A percentile compares a stretch with the other conserved stretches of the same genome.
Conservation (phyloP, 2,329 filamentous ascomycete genomes). For the Dactylellina haptotyla region DNA sequence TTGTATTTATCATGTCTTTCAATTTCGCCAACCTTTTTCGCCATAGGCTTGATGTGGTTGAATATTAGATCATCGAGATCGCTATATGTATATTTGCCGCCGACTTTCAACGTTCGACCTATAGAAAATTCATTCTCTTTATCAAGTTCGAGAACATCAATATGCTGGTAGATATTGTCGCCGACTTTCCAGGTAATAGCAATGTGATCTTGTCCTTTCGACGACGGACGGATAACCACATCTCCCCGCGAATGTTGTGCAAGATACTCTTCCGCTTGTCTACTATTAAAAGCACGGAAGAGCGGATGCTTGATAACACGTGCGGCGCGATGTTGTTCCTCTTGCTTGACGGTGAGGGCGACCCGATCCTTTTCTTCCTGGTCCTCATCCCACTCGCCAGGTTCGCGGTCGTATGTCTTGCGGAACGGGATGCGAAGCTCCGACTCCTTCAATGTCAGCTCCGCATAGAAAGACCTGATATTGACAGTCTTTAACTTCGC, state of each 20-base stretch:
- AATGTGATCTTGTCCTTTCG: conserved; percentile 92
- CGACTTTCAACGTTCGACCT: conserved; percentile 84
- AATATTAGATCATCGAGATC: conserved; percentile 98
- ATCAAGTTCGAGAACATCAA: conserved; percentile 94
- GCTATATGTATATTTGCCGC: conserved; percentile 87
- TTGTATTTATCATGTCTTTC: conserved; percentile 95
- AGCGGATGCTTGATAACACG: conserved; percentile 97
- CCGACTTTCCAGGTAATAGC: conserved; percentile 98
- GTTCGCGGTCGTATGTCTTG: conserved; percentile 75
- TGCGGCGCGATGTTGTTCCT: conserved; percentile 83
- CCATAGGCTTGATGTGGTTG: conserved; percentile 97
- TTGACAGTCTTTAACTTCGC: conserved; percentile 90
- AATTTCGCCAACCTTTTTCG: conserved; percentile 95
- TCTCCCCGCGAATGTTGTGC: conserved; percentile 86
- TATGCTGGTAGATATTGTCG: conserved; percentile 95
- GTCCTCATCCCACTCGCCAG: conserved; percentile 85
- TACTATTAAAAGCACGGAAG: conserved; percentile 91
- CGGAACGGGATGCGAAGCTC: conserved; percentile 78
- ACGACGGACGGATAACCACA: conserved; percentile 93
- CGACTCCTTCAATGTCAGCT: conserved; percentile 85
- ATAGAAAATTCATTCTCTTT: conserved; percentile 98
- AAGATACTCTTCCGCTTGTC: conserved; percentile 91
- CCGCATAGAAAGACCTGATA: conserved; percentile 82
- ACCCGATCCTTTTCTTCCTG: conserved; percentile 85
- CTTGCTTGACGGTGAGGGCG: conserved; percentile 84